phyloP scores from a whole-genome alignment of 495 filamentous ascomycete genomes.

The Pseudoneurospora amorphoporcata region DNA sequence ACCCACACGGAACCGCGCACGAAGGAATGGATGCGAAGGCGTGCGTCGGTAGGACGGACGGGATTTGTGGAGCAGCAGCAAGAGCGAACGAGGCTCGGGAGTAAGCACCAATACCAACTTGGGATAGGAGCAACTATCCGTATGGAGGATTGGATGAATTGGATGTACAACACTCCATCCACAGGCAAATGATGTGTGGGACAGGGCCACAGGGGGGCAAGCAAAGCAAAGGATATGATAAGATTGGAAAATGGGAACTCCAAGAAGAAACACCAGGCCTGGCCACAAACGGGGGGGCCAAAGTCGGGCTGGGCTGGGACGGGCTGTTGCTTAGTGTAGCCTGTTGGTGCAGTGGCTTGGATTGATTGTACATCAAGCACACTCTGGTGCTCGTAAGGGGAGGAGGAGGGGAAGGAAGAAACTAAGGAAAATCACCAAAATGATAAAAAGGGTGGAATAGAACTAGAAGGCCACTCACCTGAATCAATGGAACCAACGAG shows the following conservation, averaged over 20 bases:
- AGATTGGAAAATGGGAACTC: background rate
- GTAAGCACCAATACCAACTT: background rate
- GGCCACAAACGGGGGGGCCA: background rate
- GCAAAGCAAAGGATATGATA: background rate
- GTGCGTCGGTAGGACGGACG: background rate
- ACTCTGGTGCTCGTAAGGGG: background rate
- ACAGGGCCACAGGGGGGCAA: background rate
- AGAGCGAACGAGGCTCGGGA: background rate
- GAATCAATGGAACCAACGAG: background rate
- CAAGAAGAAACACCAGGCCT: background rate
- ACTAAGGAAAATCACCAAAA: background rate
- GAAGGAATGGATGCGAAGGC: background rate
- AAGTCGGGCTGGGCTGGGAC: background rate
- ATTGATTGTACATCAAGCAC: background rate
- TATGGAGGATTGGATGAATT: background rate
- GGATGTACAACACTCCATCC: background rate
- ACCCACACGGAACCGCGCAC: background rate
- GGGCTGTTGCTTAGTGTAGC: background rate
- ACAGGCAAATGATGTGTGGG: background rate
- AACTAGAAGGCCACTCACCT: background rate
- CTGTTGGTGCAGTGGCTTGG: background rate
- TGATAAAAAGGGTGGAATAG: background rate
- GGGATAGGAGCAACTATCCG: background rate
- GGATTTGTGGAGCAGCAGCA: background rate
- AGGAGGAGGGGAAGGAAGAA: background rate